Evolutionary conservation across 2,329 filamentous ascomycete species (phyloP).

Genomic region (Orbilia blumenaviensis): DNA sequence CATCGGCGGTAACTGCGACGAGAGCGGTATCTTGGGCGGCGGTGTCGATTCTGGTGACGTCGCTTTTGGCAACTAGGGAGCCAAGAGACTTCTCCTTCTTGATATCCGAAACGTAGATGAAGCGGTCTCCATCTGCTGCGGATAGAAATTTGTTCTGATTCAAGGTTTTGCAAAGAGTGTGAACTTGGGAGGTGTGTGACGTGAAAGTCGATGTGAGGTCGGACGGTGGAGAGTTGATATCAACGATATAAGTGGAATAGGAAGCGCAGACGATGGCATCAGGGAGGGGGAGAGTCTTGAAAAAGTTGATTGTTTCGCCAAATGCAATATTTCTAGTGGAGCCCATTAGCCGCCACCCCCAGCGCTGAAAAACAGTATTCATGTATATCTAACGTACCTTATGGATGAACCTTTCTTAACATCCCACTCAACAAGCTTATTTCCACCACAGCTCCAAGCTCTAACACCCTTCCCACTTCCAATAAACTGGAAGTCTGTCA

Average conservation of each 20-base stretch:
- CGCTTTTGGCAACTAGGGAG: slow-evolving; percentile 65
- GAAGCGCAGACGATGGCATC: slow-evolving; percentile 64
- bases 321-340: slow-evolving; percentile 46
- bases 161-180: slow-evolving; percentile 62
- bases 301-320: slow-evolving; percentile 62
- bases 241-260: slow-evolving; percentile 64
- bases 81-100: slow-evolving; percentile 62
- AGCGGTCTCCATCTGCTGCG: slow-evolving; percentile 65
- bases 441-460: slow-evolving; percentile 67
- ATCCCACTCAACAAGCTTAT: slow-evolving; percentile 67
- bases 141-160: slow-evolving; percentile 62
- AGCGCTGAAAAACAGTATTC: not conserved
- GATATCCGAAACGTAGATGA: slow-evolving; percentile 65
- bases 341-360: not conserved
- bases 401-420: slow-evolving; percentile 62
- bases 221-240: slow-evolving; percentile 60
- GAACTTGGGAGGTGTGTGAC: slow-evolving; percentile 65
- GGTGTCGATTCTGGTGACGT: slow-evolving; percentile 59
- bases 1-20: slow-evolving; percentile 64
- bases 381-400: slow-evolving; percentile 60
- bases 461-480: slow-evolving; percentile 60
- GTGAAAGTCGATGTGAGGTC: slow-evolving; percentile 62
- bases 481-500: slow-evolving; percentile 66
- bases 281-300: slow-evolving; percentile 59
- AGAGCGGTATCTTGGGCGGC: slow-evolving; percentile 62